A percentile compares a stretch with the other conserved stretches of the same genome.
Evolutionary conservation across 306 rosid genomes (phyloP).

Genomic region (Lathyrus oleraceus): DNA sequence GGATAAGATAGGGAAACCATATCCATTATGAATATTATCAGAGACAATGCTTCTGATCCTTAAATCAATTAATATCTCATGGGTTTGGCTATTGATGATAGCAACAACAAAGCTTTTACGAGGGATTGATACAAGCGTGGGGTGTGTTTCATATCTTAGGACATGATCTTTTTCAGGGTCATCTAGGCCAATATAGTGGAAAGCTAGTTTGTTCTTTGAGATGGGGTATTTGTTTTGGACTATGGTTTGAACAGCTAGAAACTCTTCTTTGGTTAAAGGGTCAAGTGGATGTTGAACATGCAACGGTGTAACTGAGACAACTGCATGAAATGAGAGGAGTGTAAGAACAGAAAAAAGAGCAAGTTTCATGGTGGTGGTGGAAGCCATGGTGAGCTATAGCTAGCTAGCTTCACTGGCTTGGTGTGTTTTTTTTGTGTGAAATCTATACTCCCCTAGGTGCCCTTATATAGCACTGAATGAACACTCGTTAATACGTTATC

Average conservation of each 20-base stretch:
- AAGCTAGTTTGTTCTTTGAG: not conserved
- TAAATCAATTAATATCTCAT: constrained; percentile 36
- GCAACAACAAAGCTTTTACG: constrained; percentile 29
- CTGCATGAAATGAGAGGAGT: constrained; percentile 22
- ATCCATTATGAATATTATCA: constrained; percentile 25
- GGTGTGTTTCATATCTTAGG: not conserved
- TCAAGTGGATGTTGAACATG: constrained; percentile 40
- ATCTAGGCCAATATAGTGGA: constrained; percentile 23
- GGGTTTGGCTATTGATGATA: constrained; percentile 24
- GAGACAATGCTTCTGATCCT: constrained; percentile 25
- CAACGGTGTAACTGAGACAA: not conserved
- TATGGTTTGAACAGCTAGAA: constrained; percentile 16
- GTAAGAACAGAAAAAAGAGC: not conserved
- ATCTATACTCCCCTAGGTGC: not conserved
- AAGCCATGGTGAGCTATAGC: not conserved
- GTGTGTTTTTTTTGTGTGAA: not conserved
- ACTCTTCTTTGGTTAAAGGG: constrained; percentile 37
- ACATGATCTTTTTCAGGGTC: not conserved
- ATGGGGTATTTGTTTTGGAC: constrained; percentile 35
- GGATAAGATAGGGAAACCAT: constrained; percentile 39
- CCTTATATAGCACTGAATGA: not conserved
- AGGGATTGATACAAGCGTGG: not conserved
- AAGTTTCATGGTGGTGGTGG: not conserved
- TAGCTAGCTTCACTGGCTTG: not conserved
- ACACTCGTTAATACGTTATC: too few species aligned